Percentiles rank a stretch among this genome's conserved stretches.
phyloP scores from a whole-genome alignment of 306 rosid genomes.

The Trifolium fragiferum region DNA sequence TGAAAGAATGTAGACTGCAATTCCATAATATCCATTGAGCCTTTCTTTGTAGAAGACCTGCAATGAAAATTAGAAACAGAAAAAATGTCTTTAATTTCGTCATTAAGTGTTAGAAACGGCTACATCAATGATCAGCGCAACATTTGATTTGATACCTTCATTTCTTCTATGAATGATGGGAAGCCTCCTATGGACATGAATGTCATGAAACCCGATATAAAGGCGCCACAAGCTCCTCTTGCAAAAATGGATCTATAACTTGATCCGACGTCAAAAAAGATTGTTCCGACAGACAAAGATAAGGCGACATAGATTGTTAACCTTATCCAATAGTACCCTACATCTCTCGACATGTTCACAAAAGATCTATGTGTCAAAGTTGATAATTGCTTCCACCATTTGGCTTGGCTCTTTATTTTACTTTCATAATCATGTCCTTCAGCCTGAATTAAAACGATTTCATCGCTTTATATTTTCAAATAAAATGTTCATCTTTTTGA shows the following conservation, averaged over 20 bases:
- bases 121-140: background rate
- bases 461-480: background rate
- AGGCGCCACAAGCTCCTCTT: slow-evolving; percentile 87
- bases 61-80: background rate
- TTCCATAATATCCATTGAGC: slow-evolving; percentile 76
- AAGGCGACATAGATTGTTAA: slow-evolving; percentile 59
- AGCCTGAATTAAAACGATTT: slow-evolving; percentile 43
- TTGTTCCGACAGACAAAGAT: slow-evolving; percentile 76
- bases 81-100: background rate
- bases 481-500: background rate
- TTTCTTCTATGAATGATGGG: slow-evolving; percentile 94
- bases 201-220: slow-evolving; percentile 89
- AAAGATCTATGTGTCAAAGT: slow-evolving; percentile 76
- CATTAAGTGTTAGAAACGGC: background rate
- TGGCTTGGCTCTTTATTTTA: slow-evolving; percentile 59
- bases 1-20: slow-evolving; percentile 68
- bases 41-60: slow-evolving; percentile 83
- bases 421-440: slow-evolving; percentile 50
- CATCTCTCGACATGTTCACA: slow-evolving; percentile 87
- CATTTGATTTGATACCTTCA: slow-evolving; percentile 63
- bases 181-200: slow-evolving; percentile 96
- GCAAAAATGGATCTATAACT: slow-evolving; percentile 70
- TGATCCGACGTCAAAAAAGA: slow-evolving; percentile 70
- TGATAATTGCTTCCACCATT: slow-evolving; percentile 86
- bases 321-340: slow-evolving; percentile 94